Percentiles rank a stretch among this genome's conserved stretches.
phyloP scores from a whole-genome alignment of 2,329 filamentous ascomycete species.

The Ophiostoma novo-ulmi region DNA sequence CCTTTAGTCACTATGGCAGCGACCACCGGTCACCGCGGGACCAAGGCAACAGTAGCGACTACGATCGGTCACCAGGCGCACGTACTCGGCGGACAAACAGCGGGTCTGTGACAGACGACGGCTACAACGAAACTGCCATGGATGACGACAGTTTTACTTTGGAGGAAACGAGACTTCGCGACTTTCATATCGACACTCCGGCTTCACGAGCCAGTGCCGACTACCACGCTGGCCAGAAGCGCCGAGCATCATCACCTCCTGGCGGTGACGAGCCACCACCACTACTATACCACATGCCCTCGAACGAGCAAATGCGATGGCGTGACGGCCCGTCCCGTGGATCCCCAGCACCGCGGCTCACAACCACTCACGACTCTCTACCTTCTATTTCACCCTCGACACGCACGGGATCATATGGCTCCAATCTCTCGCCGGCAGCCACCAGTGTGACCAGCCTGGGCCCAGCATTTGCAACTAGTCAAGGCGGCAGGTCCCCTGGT shows the following conservation, averaged over 20 bases:
- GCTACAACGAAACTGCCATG: conserved; percentile 44
- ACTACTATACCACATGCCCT: conserved; percentile 34
- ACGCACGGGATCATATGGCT: conserved; percentile 46
- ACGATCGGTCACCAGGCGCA: conserved; percentile 44
- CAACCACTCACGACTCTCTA: conserved; percentile 43
- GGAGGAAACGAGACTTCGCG: conserved; percentile 42
- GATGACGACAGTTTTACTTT: conserved; percentile 46
- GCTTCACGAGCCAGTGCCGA: conserved; percentile 32
- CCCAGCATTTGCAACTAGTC: conserved; percentile 34
- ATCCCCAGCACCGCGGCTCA: conserved; percentile 49
- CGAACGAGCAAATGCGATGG: conserved; percentile 44
- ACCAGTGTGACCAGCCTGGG: conserved; percentile 41
- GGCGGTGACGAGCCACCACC: conserved; percentile 41
- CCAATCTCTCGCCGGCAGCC: conserved; percentile 42
- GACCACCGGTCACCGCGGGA: conserved; percentile 42
- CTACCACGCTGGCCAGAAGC: conserved; percentile 47
- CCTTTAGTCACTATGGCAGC: conserved; percentile 37
- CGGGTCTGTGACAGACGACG: conserved; percentile 42
- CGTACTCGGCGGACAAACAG: conserved; percentile 48
- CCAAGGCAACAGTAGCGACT: conserved; percentile 39
- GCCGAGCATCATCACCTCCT: conserved; percentile 52
- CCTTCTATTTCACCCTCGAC: conserved; percentile 43
- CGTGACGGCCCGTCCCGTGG: conserved; percentile 46
- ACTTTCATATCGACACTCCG: conserved; percentile 44
- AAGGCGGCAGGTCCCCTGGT: conserved; percentile 44